Conservation (phyloP, 2,329 filamentous ascomycete species). For the Trichoderma gracile region DNA sequence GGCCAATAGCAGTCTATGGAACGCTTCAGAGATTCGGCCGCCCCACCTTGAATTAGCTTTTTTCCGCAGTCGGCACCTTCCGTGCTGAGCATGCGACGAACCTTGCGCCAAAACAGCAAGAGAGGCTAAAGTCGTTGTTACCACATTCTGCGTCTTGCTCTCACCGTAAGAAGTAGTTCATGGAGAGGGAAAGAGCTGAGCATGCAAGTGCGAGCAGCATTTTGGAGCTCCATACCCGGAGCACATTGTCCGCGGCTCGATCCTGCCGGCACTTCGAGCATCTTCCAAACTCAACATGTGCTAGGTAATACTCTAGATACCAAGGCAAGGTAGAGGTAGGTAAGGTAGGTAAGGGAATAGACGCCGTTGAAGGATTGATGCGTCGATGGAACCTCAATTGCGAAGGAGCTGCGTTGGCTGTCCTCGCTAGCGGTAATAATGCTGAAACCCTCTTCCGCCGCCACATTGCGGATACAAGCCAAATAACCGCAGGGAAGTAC, state of each 20-base stretch:
- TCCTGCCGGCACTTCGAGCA: too few relatives aligned
- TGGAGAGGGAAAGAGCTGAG: neutral
- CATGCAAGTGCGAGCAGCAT: neutral
- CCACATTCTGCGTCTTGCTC: neutral
- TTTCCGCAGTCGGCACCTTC: conserved; percentile 24
- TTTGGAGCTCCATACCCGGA: neutral
- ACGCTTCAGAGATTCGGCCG: conserved; percentile 6
- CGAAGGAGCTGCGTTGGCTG: neutral
- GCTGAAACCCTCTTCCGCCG: neutral
- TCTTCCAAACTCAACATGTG: too few relatives aligned
- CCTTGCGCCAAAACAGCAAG: neutral
- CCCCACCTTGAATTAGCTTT: conserved; percentile 18
- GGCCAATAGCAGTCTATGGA: conserved; percentile 9
- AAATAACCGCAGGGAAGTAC: neutral
- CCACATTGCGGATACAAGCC: neutral
- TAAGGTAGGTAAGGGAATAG: too few relatives aligned
- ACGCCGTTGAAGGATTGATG: neutral
- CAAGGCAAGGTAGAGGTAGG: neutral
- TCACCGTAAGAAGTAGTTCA: neutral
- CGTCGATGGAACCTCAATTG: neutral
- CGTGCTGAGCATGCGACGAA: conserved; percentile 13
- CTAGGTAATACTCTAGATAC: too few relatives aligned
- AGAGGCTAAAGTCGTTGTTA: neutral
- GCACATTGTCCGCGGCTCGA: neutral
- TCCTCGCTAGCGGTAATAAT: conserved; percentile 6